Evolutionary conservation across 176 grass and related monocot genomes (phyloP), one percentile per base, ranked within the genome.

Genomic region (Musa acuminata): DNA sequence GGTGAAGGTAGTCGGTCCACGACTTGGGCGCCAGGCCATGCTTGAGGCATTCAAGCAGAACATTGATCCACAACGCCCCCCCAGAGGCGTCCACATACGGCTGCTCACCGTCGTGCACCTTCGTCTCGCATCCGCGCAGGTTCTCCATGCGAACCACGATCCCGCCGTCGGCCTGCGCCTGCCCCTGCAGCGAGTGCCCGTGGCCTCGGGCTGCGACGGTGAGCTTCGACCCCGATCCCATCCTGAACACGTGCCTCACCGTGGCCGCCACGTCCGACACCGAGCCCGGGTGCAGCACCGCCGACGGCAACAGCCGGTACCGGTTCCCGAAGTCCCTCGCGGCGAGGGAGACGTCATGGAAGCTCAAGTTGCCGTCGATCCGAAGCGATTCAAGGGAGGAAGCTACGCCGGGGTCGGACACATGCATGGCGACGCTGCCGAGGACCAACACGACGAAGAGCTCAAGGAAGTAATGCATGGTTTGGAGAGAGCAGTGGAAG

Each of bases 391-490:
- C 10, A 9, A 77, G 74, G 54, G 74, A 64, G 13, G 74, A 64
- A 9, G 59, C 29, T 11, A 77, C 27, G 27, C 43, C 55, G 3
- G 54, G 55, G 73, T 75, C 73, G 2, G 73, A 75, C 29, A 75
- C 73, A 16, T 75, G 73, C 73, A 75, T 51, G 73, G 73, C 62
- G 35, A 75, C 14, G 27, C 73, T 48, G 73, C 73, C 29, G 5
- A 75, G 55, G 27, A 75, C 26, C 10, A 60, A 20, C 55, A 62
- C 8, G 53, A 75, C 9, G 19, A 75, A 21, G 55, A 75, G 88
- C 82, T 89, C 87, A 67, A 98, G 67, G 78, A 78, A 84, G 75
- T 74, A 55, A 53, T 43, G 53, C 78, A 73, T 81, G 50, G 82
- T 67, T 52, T 65, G 64, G 62, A 60, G 84, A 67, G 60, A 68